These are phyloP conservation scores for Bruguiera sexangula DNA, from an alignment of 345 rosid genomes.

Conservation along the genomic window DNA sequence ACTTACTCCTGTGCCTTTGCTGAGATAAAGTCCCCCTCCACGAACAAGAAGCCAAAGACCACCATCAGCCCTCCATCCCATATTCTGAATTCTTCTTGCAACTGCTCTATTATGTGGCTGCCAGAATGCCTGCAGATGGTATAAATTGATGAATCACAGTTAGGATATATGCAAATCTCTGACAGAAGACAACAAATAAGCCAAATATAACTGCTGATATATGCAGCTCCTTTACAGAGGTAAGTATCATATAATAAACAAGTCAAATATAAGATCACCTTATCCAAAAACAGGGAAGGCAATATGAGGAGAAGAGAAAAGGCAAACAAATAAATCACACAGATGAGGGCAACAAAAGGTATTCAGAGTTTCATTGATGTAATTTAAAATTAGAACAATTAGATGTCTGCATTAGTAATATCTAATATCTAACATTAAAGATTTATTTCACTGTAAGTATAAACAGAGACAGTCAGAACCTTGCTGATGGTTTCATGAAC, in stretches of 20 bases:
- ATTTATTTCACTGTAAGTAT: too few species aligned
- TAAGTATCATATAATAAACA: too few species aligned
- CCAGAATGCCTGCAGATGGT: constrained; percentile 69
- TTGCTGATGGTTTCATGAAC: too few species aligned
- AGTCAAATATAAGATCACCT: too few species aligned
- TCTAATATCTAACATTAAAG: too few species aligned
- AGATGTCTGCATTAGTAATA: background rate
- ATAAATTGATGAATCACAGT: background rate
- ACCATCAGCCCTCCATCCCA: constrained; percentile 99
- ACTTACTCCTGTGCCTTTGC: constrained; percentile 93
- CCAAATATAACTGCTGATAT: background rate
- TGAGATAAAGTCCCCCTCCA: constrained; percentile 95
- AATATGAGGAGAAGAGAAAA: background rate
- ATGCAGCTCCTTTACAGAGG: too few species aligned
- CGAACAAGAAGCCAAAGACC: constrained; percentile 99
- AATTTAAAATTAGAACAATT: background rate
- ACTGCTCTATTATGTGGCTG: constrained; percentile 98
- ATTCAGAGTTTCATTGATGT: background rate
- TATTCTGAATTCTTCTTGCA: constrained; percentile 91
- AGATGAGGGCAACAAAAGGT: background rate
- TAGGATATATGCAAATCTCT: background rate
- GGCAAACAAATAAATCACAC: background rate
- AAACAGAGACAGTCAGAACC: too few species aligned
- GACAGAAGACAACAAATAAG: background rate
- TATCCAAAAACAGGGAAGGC: too few species aligned